A percentile compares a stretch with the other conserved stretches of the same genome.
These are phyloP conservation scores for Onygenales sp. DNA, from an alignment of 2,329 filamentous ascomycete genomes.

Conservation along the genomic window DNA sequence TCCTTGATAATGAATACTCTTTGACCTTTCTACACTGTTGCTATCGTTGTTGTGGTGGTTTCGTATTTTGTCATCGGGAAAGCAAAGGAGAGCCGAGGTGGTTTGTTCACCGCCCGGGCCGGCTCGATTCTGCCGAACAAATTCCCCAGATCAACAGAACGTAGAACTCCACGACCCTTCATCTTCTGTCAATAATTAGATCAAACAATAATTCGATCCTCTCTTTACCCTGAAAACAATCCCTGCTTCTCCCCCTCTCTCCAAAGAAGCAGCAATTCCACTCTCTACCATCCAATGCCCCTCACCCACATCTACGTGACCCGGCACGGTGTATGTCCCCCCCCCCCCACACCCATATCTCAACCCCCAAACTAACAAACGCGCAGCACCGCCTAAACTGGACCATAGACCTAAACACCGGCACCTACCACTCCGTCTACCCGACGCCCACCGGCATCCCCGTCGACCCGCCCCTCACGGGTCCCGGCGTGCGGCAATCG, in stretches of 20 bases:
- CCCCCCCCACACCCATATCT: neutral
- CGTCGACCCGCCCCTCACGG: constrained; percentile 76
- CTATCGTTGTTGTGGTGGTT: neutral
- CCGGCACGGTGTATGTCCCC: constrained; percentile 59
- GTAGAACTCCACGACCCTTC: neutral
- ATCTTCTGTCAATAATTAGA: neutral
- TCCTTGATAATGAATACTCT: neutral
- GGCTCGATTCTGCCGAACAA: constrained; percentile 2
- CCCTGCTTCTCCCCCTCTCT: neutral
- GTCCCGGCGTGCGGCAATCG: constrained; percentile 77
- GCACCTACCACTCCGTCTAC: constrained; percentile 63
- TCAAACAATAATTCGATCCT: neutral
- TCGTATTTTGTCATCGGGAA: neutral
- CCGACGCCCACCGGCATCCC: constrained; percentile 79
- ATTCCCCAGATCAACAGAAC: neutral
- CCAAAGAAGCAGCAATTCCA: neutral
- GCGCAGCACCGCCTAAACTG: constrained; percentile 79
- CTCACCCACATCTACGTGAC: constrained; percentile 64
- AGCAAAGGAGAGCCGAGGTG: constrained; percentile 3
- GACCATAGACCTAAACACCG: constrained; percentile 72
- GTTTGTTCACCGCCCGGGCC: constrained; percentile 2
- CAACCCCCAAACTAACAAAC: constrained; percentile 1
- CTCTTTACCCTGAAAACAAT: neutral
- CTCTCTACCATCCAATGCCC: constrained; percentile 40
- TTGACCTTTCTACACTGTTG: neutral